Percentiles rank a stretch among this genome's conserved stretches.
phyloP scores from a whole-genome alignment of 306 rosid genomes.

The Acacia acuminata region DNA sequence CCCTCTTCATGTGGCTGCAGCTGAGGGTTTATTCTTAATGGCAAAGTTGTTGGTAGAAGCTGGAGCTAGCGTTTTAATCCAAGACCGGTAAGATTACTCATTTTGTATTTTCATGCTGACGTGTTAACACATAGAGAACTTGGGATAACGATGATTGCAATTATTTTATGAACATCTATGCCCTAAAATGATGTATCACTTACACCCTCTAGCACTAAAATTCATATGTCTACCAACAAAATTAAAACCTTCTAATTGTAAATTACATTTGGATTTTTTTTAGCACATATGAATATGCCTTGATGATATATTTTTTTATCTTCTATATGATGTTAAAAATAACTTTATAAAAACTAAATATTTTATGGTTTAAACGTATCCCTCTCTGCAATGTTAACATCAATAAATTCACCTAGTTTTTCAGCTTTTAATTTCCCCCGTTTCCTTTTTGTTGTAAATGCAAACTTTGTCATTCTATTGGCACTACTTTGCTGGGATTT shows the following conservation, averaged over 20 bases:
- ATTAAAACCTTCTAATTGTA: too few species aligned
- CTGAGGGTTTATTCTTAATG: constrained; percentile 81
- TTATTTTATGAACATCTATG: neutral
- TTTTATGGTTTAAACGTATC: neutral
- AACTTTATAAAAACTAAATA: neutral
- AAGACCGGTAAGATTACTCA: constrained; percentile 66
- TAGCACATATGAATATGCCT: neutral
- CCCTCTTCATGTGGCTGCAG: constrained; percentile 82
- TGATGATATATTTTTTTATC: too few species aligned
- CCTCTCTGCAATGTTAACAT: neutral
- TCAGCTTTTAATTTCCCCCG: neutral
- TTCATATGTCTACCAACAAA: neutral
- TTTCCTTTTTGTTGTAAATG: neutral
- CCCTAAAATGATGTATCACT: neutral
- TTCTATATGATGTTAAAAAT: neutral
- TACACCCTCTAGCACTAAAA: neutral
- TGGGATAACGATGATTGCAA: neutral
- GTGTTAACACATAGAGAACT: constrained; percentile 20
- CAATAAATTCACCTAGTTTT: neutral
- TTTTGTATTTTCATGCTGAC: constrained; percentile 17
- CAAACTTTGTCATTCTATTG: neutral
- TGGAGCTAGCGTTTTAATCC: constrained; percentile 81
- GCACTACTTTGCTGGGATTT: neutral
- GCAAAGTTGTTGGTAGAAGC: constrained; percentile 80
- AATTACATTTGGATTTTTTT: too few species aligned